Evolutionary conservation across 495 filamentous ascomycete species (phyloP).

Genomic region (Choiromyces venosus): DNA sequence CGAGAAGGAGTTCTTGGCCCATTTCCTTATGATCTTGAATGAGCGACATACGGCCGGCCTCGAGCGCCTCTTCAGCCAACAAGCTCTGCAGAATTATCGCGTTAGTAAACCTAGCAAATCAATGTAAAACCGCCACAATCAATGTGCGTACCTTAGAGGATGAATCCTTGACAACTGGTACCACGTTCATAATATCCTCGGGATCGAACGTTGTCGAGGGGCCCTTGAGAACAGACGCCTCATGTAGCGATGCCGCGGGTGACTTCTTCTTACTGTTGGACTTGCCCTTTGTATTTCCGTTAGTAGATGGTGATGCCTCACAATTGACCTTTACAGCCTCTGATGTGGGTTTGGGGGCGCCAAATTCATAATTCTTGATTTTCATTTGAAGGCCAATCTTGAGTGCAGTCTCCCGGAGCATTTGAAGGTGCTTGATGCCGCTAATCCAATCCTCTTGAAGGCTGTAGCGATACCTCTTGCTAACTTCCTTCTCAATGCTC

Average conservation of each 20-base stretch:
- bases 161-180: slow-evolving; percentile 90
- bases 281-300: slow-evolving; percentile 46
- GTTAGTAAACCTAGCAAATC: slow-evolving; percentile 44
- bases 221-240: slow-evolving; percentile 44
- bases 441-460: slow-evolving; percentile 62
- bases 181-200: slow-evolving; percentile 84
- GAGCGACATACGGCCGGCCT: slow-evolving; percentile 90
- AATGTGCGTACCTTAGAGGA: slow-evolving; percentile 44
- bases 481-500: slow-evolving; percentile 67
- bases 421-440: slow-evolving; percentile 65
- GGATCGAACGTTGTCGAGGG: slow-evolving; percentile 62
- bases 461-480: slow-evolving; percentile 67
- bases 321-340: slow-evolving; percentile 38
- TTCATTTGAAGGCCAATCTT: slow-evolving; percentile 88
- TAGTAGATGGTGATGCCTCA: slow-evolving; percentile 37
- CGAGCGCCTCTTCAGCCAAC: slow-evolving; percentile 90
- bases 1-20: slow-evolving; percentile 89
- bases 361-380: slow-evolving; percentile 73
- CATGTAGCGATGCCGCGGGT: slow-evolving; percentile 47
- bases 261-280: slow-evolving; percentile 71
- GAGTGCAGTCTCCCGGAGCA: slow-evolving; percentile 81
- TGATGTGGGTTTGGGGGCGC: slow-evolving; percentile 44
- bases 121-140: not conserved
- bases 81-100: slow-evolving; percentile 53
- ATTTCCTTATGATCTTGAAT: slow-evolving; percentile 91